phyloP scores from a whole-genome alignment of 805 yeast species.

The Schwanniomyces yamadae region DNA sequence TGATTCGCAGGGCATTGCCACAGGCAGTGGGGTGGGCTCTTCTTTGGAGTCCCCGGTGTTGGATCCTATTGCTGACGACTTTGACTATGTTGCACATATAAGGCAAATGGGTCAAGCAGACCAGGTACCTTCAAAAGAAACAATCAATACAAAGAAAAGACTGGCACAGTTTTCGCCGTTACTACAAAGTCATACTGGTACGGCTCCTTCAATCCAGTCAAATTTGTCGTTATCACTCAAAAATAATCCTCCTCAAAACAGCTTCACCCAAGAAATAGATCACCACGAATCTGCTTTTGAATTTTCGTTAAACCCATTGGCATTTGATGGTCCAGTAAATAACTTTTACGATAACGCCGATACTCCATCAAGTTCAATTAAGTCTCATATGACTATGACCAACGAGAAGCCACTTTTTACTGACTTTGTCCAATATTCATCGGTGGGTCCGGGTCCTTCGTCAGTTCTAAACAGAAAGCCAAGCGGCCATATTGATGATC shows the following conservation, averaged over 20 bases:
- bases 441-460: constrained; percentile 8
- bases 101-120: constrained; percentile 51
- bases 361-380: neutral
- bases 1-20: neutral
- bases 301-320: constrained; percentile 47
- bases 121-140: neutral
- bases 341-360: constrained; percentile 10
- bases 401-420: constrained; percentile 1
- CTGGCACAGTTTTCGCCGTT: constrained; percentile 19
- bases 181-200: neutral
- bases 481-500: too few relatives aligned
- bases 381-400: neutral
- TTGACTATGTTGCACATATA: constrained; percentile 65
- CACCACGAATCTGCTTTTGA: constrained; percentile 13
- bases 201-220: constrained; percentile 7
- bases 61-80: constrained; percentile 54
- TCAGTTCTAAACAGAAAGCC: constrained; percentile 7
- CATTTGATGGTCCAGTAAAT: constrained; percentile 45
- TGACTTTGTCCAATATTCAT: neutral
- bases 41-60: constrained; percentile 9
- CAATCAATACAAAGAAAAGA: constrained; percentile 14
- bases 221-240: constrained; percentile 13
- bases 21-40: neutral
- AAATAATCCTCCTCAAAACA: constrained; percentile 4
- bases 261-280: neutral